Evolutionary conservation across 345 rosid species (phyloP).

Genomic region (Raphanus raphanistrum): DNA sequence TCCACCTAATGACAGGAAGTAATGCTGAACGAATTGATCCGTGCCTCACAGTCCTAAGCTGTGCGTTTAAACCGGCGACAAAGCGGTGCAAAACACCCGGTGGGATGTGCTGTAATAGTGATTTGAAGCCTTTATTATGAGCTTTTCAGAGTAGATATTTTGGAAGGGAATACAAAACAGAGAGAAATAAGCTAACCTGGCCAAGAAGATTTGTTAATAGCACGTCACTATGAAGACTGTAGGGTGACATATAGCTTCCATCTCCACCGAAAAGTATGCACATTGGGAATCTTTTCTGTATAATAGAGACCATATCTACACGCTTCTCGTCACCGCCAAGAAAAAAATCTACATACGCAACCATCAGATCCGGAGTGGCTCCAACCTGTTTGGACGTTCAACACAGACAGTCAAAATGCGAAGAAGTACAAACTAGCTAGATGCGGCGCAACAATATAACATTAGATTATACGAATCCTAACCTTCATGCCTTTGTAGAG

Average conservation of each 20-base stretch:
- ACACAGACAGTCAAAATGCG: conserved; percentile 1
- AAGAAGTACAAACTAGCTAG: neutral
- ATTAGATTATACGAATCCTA: conserved; percentile 22
- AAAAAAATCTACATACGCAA: conserved; percentile 87
- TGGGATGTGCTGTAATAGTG: conserved; percentile 71
- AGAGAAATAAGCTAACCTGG: conserved; percentile 61
- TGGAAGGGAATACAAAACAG: neutral
- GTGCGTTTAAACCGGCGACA: neutral
- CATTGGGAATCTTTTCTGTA: conserved; percentile 92
- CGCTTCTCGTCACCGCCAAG: conserved; percentile 99
- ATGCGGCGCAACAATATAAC: conserved; percentile 10
- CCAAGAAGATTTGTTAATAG: conserved; percentile 86
- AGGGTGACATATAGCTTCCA: conserved; percentile 99
- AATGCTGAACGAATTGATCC: conserved; percentile 45
- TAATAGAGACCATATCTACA: conserved; percentile 81
- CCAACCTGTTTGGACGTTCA: conserved; percentile 67
- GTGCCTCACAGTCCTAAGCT: conserved; percentile 58
- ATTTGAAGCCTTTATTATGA: conserved; percentile 21
- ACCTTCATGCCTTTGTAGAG: conserved; percentile 99
- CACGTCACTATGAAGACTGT: conserved; percentile 73
- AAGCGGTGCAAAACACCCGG: conserved; percentile 86
- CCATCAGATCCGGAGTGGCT: conserved; percentile 94
- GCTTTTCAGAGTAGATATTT: neutral
- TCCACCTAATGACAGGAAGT: conserved; percentile 80
- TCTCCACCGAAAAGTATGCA: conserved; percentile 94